Base-by-base conservation (phyloP, 352 stramenopile species). In the Pythium apleroticum region DNA sequence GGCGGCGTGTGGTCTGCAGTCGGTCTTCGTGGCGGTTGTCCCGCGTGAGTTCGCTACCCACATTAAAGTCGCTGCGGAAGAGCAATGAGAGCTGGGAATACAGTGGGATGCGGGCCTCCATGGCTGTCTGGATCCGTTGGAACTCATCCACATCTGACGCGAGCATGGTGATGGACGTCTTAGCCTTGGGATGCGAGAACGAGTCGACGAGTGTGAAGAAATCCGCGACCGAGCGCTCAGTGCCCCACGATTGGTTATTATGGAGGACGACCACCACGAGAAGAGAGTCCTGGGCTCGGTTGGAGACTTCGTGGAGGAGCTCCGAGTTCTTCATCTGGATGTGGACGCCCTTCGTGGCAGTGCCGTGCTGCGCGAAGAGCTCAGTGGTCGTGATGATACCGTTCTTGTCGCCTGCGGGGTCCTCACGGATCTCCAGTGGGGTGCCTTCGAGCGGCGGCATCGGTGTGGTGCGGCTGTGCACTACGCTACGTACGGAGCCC, bases 131-230 rank as follows among this genome's bases (percentile, higher is more conserved):
- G 4, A 74, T 48, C n/a, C 54, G 66, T 3, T 30, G 7, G 41
- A 76, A 81, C 52, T 84, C 74, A 22, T 52, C 25, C 0, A 27
- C 11, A 12, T 67, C 66, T 19, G 76, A 84, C 11, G 60, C 71
- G 5, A 84, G 65, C 22, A 84, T 22, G 1, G 69, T 57, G n/a
- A 84, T 55, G 12, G 76, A 84, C 4, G 71, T 63, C 28, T 78
- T 73, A 14, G 41, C 15, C 24, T 52, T 73, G 0, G 63, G 57
- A 49, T 75, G 73, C 7, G 76, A 52, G 33, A 79, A 72, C 1
- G 57, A 64, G 2, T 7, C 20, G n/a, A 78, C 6, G 6, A 84
- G 54, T n/a, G 52, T 11, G 35, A 81, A 77, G 52, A 78, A 74
- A 20, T 76, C 58, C 14, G 37, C n/a, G 39, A 64, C 54, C 2